Evolutionary conservation across 148 eudicot species (phyloP), one percentile per base, ranked within the genome.

Genomic region (Heliosperma pusillum): DNA sequence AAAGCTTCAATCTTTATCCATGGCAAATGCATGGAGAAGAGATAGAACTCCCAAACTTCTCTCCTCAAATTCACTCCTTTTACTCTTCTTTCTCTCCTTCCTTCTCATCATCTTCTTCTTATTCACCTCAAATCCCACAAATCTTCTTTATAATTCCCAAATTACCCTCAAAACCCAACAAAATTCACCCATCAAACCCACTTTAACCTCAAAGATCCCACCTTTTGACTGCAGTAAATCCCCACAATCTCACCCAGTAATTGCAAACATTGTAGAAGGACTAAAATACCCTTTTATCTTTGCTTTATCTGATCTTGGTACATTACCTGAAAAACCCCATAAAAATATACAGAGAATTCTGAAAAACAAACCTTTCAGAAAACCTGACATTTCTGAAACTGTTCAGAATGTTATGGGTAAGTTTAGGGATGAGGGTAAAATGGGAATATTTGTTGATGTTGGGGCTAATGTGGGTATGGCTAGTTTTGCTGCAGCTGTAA

Each of bases 391-490:
- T 22, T 95, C 99, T 42, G 86, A 4, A 7, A 87, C 94, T 13
- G 79, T 95, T 44, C 99, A 95, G 80, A 93, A 82, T 3, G 67
- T 90, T 58, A 29, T 95, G 82, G 97, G 78, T 30, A 79, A 75
- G 81, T 79, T 87, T 85, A 72, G 15, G 66, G 82, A 42, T 0
- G 80, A 85, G 81, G 85, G 85, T 8, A 81, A 76, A 74, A 74
- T 44, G 69, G 99, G 99, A 29, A 66, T 86, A 27, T 86, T 95
- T 29, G 79, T 95, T 53, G 99, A 95, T 88, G 97, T 95, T 7
- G 99, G 99, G 20, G 97, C 92, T 2, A 95, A 95, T 92, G 97
- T 95, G 74, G 99, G 99, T 7, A 95, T 95, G 99, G 99, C 97
- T 11, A 82, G 79, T 13, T 95, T 95, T 76, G 97, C 97, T 5